phyloP scores from a whole-genome alignment of 1,284 basidiomycete species.

The Austropuccinia psidii region DNA sequence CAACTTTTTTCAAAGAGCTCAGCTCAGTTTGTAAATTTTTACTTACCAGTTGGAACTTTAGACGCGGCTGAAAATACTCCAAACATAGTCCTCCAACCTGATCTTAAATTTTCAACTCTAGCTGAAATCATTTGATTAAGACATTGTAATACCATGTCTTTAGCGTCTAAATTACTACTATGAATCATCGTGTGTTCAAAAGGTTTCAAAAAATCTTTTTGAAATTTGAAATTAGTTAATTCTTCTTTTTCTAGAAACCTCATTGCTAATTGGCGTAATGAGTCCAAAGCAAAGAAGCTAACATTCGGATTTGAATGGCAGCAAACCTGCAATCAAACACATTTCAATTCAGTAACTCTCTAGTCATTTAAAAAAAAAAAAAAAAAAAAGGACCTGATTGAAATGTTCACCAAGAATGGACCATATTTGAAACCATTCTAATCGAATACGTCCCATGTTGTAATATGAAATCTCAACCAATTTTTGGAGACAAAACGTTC shows the following conservation, averaged over 20 bases:
- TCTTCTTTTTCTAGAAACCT: slow-evolving; percentile 99
- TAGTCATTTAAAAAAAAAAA: not conserved
- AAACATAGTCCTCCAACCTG: slow-evolving; percentile 99
- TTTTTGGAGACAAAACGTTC: slow-evolving; percentile 96
- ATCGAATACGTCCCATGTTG: slow-evolving; percentile 96
- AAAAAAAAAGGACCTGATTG: slow-evolving; percentile 64
- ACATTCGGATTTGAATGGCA: slow-evolving; percentile 97
- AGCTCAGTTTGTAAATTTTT: no score
- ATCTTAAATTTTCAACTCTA: slow-evolving; percentile 86
- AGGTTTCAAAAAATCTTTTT: slow-evolving; percentile 96
- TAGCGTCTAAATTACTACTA: slow-evolving; percentile 86
- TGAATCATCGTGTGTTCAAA: slow-evolving; percentile 98
- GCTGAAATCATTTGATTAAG: slow-evolving; percentile 99
- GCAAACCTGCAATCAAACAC: slow-evolving; percentile 61
- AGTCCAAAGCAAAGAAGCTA: slow-evolving; percentile 93
- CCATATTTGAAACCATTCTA: slow-evolving; percentile 99
- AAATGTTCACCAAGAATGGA: slow-evolving; percentile 97
- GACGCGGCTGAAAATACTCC: slow-evolving; percentile 94
- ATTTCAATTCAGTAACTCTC: not conserved
- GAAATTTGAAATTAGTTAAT: slow-evolving; percentile 95
- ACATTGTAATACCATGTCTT: slow-evolving; percentile 98
- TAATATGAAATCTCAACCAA: slow-evolving; percentile 99
- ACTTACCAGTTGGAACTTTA: slow-evolving; percentile 74
- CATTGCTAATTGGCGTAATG: slow-evolving; percentile 96
- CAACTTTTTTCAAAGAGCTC: no score